Evolutionary conservation across 2,329 filamentous ascomycete species (phyloP), one percentile per base, ranked within the genome.

Genomic region (Talaromyces verruculosus): DNA sequence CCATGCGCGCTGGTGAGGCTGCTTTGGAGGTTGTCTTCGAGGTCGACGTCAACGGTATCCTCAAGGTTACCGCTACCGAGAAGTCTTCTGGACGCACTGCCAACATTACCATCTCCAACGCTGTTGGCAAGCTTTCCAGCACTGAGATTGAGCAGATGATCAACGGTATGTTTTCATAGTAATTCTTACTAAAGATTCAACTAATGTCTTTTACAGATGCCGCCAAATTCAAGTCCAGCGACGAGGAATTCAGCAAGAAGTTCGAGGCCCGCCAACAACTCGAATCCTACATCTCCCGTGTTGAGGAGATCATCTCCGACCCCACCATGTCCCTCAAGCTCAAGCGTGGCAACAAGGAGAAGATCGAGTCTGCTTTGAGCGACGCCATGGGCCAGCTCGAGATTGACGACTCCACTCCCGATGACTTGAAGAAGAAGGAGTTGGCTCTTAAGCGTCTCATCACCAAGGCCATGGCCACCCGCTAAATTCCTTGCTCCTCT

Each of bases 81-180:
- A 99, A 99, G 89, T 94, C 92, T 74, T 97, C 95, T 39, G 95
- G 95, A 77, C 93, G 95, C 81, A 95, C 87, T 78, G 95, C 95
- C 83, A 99, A 99, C 89, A 99, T 99, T 82, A 99, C 95, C 80
- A 99, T 99, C 84, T 92, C 92, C 83, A 99, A 99, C 89, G 97
- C 95, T 67, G 94, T 99, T 76, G 95, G 95, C 81, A 99, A 99
- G 87, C 92, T 99, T 73, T 97, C 93, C 69, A 91, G 90, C 63
- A 83, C 84, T 69, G 95, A 99, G 85, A 99, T 99, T 72, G 95
- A 99, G 87, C 93, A 88, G 85, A 98, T 98, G 94, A 92, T 99
- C 81, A 91, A 84, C 80, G 91, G 87, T 89, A 83, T 78, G 84
- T 77, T 5, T 53, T 25, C 22, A 13, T 5, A 11, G 37, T 1